Evolutionary conservation across 768 basidiomycete genomes (phyloP).

Genomic region (Russula sp.): DNA sequence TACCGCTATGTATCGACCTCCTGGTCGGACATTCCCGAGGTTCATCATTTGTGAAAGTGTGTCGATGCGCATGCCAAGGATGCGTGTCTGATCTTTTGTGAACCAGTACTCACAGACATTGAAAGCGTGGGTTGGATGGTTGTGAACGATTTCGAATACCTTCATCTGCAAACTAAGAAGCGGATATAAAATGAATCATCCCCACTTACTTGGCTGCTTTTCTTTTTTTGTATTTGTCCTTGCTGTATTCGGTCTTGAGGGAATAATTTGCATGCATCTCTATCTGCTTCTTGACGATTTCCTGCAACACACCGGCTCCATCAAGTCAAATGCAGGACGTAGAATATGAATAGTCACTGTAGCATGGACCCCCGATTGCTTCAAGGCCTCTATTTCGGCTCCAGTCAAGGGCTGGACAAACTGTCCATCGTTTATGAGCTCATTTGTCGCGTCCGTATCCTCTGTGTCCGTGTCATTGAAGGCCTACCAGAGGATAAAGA

Average conservation of each 20-base stretch:
- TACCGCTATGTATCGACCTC: slow-evolving; percentile 82
- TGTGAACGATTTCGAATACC: slow-evolving; percentile 84
- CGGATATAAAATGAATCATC: neutral
- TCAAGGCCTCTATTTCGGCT: slow-evolving; percentile 80
- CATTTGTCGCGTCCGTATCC: slow-evolving; percentile 96
- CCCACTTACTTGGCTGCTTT: slow-evolving; percentile 89
- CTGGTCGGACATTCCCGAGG: slow-evolving; percentile 78
- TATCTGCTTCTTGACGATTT: slow-evolving; percentile 93
- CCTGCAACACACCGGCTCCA: slow-evolving; percentile 46
- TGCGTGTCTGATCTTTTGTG: slow-evolving; percentile 72
- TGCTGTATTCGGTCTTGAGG: slow-evolving; percentile 96
- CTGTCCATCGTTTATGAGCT: slow-evolving; percentile 86
- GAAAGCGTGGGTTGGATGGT: slow-evolving; percentile 85
- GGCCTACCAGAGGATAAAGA: neutral
- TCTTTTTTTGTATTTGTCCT: slow-evolving; percentile 95
- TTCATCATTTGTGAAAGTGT: slow-evolving; percentile 86
- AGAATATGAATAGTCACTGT: slow-evolving; percentile 47
- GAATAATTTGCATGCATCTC: slow-evolving; percentile 89
- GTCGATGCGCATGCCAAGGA: slow-evolving; percentile 84
- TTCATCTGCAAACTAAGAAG: slow-evolving; percentile 37
- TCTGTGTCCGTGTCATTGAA: slow-evolving; percentile 47
- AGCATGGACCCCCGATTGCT: slow-evolving; percentile 77
- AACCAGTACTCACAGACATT: slow-evolving; percentile 91
- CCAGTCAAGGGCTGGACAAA: slow-evolving; percentile 79
- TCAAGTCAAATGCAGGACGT: slow-evolving; percentile 6